phyloP scores from a whole-genome alignment of 257 asterid genomes.

The Solanum peruvianum region DNA sequence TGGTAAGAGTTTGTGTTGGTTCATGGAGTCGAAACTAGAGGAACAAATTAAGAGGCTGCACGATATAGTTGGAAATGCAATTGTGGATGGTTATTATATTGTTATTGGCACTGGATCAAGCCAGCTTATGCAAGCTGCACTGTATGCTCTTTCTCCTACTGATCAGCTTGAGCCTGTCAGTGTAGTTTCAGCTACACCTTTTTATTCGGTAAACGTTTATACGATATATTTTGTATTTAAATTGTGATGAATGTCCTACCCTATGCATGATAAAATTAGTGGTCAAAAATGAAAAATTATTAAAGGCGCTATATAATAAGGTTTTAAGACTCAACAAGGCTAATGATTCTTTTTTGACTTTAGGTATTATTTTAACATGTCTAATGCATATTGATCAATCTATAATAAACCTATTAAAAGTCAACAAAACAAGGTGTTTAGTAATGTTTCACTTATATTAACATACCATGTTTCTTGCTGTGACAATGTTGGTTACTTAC shows the following conservation, averaged over 20 bases:
- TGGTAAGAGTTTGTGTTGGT: constrained; percentile 50
- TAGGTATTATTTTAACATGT: neutral
- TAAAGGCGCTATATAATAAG: no score
- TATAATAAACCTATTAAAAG: neutral
- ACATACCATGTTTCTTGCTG: neutral
- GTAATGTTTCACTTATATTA: neutral
- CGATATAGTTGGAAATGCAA: constrained; percentile 46
- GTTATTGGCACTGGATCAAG: constrained; percentile 80
- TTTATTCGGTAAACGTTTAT: constrained; percentile 39
- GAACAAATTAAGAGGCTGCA: constrained; percentile 46
- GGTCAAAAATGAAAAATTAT: no score
- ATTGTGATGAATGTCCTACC: no score
- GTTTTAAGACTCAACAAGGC: no score
- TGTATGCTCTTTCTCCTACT: constrained; percentile 45
- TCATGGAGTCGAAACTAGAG: constrained; percentile 66
- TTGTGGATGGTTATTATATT: constrained; percentile 30
- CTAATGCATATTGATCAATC: neutral
- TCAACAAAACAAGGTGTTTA: neutral
- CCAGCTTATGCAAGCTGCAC: constrained; percentile 62
- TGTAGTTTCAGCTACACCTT: constrained; percentile 70
- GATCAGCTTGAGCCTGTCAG: constrained; percentile 33
- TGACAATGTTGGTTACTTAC: neutral
- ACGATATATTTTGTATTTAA: no score
- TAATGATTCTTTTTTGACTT: neutral
- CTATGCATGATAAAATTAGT: no score